Evolutionary conservation across 768 basidiomycete genomes (phyloP).

Genomic region (Clitopilus hobsonii): DNA sequence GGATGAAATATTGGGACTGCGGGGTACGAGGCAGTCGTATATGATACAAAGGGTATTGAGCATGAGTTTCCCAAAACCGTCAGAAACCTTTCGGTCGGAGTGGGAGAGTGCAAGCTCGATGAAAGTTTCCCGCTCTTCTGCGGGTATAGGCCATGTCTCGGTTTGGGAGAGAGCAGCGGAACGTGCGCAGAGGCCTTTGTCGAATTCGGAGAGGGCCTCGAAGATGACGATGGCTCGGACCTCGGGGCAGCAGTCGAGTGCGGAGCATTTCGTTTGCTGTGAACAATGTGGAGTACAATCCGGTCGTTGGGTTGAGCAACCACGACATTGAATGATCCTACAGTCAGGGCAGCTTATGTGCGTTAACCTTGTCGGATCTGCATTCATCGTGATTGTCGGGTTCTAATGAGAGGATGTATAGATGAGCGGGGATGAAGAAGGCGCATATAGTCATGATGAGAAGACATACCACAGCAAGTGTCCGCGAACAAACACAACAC

Average conservation of each 20-base stretch:
- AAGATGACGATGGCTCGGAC: slow-evolving; percentile 11
- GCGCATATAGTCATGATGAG: background rate
- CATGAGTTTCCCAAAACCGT: background rate
- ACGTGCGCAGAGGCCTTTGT: slow-evolving; percentile 2
- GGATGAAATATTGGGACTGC: slow-evolving; percentile 1
- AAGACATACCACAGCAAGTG: background rate
- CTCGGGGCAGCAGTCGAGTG: slow-evolving; percentile 10
- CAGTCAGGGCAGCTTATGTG: slow-evolving; percentile 9
- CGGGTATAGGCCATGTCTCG: slow-evolving; percentile 2
- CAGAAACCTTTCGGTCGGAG: background rate
- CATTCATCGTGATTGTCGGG: background rate
- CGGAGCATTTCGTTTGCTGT: background rate
- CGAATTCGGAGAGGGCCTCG: slow-evolving; percentile 9
- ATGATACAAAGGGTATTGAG: slow-evolving; percentile 7
- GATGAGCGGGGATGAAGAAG: background rate
- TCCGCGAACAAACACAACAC: background rate
- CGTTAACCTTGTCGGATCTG: background rate
- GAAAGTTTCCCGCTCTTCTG: background rate
- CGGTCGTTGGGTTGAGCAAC: slow-evolving; percentile 2
- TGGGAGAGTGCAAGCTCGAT: slow-evolving; percentile 3
- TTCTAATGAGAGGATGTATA: background rate
- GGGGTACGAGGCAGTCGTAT: slow-evolving; percentile 5
- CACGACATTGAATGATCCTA: slow-evolving; percentile 8
- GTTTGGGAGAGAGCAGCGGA: background rate
- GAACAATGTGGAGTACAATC: slow-evolving; percentile 5